phyloP scores from a whole-genome alignment of 177 flowering plant genomes.

The Vitis hybrid region DNA sequence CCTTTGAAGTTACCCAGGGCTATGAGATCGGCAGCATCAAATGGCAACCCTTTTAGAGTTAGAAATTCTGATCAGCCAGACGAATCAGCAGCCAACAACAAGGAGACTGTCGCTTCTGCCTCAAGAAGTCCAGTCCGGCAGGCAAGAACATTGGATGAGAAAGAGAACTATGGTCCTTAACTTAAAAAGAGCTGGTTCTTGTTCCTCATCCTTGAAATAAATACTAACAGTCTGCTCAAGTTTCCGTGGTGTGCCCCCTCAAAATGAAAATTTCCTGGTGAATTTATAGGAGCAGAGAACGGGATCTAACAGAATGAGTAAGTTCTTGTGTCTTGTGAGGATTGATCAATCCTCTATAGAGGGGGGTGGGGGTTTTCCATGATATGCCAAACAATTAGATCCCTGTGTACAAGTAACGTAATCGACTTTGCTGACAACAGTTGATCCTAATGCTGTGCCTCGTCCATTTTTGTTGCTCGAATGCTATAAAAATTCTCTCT shows the following conservation, averaged over 20 bases:
- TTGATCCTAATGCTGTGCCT: not conserved
- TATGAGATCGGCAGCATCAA: too few species aligned
- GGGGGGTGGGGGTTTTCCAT: not conserved
- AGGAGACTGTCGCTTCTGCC: too few species aligned
- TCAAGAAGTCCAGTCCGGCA: conserved; percentile 1
- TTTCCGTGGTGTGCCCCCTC: too few species aligned
- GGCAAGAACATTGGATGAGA: not conserved
- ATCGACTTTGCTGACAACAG: not conserved
- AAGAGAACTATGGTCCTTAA: not conserved
- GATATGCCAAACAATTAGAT: not conserved
- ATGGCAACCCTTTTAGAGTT: too few species aligned
- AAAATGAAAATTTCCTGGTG: not conserved
- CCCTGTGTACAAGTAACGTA: not conserved
- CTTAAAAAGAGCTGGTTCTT: not conserved
- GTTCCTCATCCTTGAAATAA: not conserved
- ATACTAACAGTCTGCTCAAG: not conserved
- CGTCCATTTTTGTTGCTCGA: not conserved
- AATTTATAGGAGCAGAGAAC: not conserved
- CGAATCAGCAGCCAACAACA: too few species aligned
- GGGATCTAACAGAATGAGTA: not conserved
- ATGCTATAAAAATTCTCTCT: not conserved
- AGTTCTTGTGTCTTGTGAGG: not conserved
- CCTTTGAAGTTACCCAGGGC: too few species aligned
- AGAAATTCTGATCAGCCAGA: too few species aligned
- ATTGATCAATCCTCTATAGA: not conserved